phyloP scores from a whole-genome alignment of 2,329 filamentous ascomycete species.

The Hypomyces perniciosus region DNA sequence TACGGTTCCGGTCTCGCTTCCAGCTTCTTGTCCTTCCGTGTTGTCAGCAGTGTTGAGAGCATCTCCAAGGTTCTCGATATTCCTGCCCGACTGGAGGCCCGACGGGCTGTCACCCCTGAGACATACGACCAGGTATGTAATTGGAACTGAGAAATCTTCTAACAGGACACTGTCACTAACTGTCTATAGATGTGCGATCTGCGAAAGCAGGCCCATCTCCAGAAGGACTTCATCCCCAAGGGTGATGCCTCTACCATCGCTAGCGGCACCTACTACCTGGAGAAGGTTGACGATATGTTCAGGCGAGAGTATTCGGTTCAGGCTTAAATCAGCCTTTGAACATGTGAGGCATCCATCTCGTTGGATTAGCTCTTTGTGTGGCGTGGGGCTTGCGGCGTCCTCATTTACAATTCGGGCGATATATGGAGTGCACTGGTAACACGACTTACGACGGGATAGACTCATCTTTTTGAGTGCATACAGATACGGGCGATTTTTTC shows the following conservation, averaged over 20 bases:
- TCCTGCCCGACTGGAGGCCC: slow-evolving; percentile 58
- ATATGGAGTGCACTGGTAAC: slow-evolving; percentile 1
- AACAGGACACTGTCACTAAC: slow-evolving; percentile 17
- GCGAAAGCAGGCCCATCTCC: slow-evolving; percentile 75
- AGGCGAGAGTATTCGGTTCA: slow-evolving; percentile 72
- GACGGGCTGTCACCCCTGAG: slow-evolving; percentile 62
- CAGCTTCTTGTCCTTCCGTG: slow-evolving; percentile 67
- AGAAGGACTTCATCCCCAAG: slow-evolving; percentile 69
- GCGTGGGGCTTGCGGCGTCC: slow-evolving; percentile 7
- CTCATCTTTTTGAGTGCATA: slow-evolving; percentile 7
- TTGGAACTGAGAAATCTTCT: not conserved
- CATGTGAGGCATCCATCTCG: not conserved
- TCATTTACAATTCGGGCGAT: slow-evolving; percentile 4
- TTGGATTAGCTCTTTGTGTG: slow-evolving; percentile 10
- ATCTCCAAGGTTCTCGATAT: slow-evolving; percentile 66
- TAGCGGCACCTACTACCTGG: slow-evolving; percentile 70
- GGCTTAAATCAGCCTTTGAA: slow-evolving; percentile 43
- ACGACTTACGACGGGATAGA: slow-evolving; percentile 13
- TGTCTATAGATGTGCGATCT: slow-evolving; percentile 65
- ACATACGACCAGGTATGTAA: slow-evolving; percentile 60
- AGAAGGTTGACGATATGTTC: slow-evolving; percentile 80
- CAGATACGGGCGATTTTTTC: slow-evolving; percentile 4
- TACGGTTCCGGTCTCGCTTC: slow-evolving; percentile 71
- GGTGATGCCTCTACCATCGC: slow-evolving; percentile 62
- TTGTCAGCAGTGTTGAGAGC: slow-evolving; percentile 62